Base-by-base conservation (phyloP, 768 basidiomycete genomes). In the Russula sp. region DNA sequence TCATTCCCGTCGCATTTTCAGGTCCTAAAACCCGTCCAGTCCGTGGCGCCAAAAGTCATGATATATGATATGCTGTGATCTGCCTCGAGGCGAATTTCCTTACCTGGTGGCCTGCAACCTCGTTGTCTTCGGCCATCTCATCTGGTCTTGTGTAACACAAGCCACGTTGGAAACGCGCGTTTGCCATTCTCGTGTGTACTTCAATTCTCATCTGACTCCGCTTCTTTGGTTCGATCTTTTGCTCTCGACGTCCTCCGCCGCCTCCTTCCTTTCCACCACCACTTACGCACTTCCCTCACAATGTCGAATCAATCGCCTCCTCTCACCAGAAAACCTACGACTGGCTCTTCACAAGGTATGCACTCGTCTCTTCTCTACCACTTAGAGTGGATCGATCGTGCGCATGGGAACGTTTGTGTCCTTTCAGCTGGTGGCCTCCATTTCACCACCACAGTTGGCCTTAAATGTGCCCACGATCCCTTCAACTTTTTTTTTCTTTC, bases 121-220 rank as follows among this genome's bases (percentile, higher is more conserved):
- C 67, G 57, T 68, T 68, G 67, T 61, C 55, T 56, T 62, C 64
- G 58, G 51, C 60, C 62, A 52, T 62, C 60, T 51, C 65, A 52
- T 57, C 61, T 64, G 44, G 56, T 59, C 62, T 66, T 61, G 64
- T 61, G 58, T 67, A 47, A 50, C 61, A 13, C 52, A 62, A 58
- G 65, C 67, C 67, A 68, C 67, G 67, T 66, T 68, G 67, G 67
- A 68, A 68, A 68, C 65, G 67, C 67, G 67, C 14, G 67, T 68
- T 61, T 62, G 49, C 56, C 54, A 50, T 66, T 57, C 57, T 62
- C 61, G 65, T 61, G 66, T 45, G 55, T 68, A 68, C 67, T 66
- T 66, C 61, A 55, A 60, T 60, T 58, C 60, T 39, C 61, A 55
- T 51, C 66, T 54, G 55, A 55, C 62, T 59, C 64, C 57, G 61